Conservation (phyloP, 73 alveolate species). For the Blepharisma japonicum region DNA sequence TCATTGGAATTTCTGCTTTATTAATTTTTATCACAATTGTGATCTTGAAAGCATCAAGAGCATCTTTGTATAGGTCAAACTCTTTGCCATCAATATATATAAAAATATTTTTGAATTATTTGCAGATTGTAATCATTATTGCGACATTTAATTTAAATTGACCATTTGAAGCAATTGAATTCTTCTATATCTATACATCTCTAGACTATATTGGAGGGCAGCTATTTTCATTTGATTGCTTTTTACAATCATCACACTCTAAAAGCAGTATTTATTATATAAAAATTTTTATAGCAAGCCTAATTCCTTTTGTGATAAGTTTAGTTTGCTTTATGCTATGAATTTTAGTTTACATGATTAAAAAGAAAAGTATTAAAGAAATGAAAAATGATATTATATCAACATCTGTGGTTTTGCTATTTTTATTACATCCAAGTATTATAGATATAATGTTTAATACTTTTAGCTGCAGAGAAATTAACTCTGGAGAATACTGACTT, state of each 20-base stretch:
- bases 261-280: too few relatives aligned
- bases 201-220: neutral
- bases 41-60: too few relatives aligned
- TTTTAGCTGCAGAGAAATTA: constrained; percentile 30
- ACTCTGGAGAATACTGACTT: neutral
- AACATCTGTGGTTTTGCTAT: neutral
- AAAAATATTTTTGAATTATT: constrained; percentile 1
- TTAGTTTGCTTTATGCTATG: too few relatives aligned
- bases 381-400: too few relatives aligned
- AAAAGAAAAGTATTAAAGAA: too few relatives aligned
- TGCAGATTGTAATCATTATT: neutral
- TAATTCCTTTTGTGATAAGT: too few relatives aligned
- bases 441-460: neutral
- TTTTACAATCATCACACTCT: neutral
- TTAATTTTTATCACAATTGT: too few relatives aligned
- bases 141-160: constrained; percentile 1
- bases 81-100: neutral
- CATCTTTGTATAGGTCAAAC: too few relatives aligned
- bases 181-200: neutral
- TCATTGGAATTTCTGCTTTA: too few relatives aligned
- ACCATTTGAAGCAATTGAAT: neutral
- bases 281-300: too few relatives aligned
- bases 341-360: too few relatives aligned
- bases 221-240: constrained; percentile 28
- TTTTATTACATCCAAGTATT: neutral